phyloP scores from a whole-genome alignment of 2,329 filamentous ascomycete species.

The Xylariaceae sp. region DNA sequence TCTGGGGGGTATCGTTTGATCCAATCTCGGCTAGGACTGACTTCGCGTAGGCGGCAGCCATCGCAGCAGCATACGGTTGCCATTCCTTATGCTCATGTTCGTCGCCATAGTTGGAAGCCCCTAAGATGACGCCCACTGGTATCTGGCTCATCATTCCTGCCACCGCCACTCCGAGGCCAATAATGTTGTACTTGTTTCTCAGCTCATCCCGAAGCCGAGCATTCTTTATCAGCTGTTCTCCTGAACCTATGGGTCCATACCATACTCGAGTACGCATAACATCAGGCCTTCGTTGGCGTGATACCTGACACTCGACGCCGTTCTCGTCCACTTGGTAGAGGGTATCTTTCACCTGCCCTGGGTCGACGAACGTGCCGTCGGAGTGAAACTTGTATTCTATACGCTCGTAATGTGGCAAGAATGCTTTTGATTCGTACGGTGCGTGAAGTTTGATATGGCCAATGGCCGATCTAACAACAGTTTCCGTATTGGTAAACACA shows the following conservation, averaged over 20 bases:
- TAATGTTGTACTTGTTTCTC: constrained; percentile 7
- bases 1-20: background rate
- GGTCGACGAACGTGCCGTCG: constrained; percentile 1
- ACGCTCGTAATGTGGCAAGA: constrained; percentile 4
- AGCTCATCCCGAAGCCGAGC: constrained; percentile 1
- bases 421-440: background rate
- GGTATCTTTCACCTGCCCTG: background rate
- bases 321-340: background rate
- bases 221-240: constrained; percentile 5
- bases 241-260: constrained; percentile 12
- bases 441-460: constrained; percentile 2
- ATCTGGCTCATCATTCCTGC: constrained; percentile 9
- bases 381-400: constrained; percentile 4
- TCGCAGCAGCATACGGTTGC: constrained; percentile 11
- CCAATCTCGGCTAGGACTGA: background rate
- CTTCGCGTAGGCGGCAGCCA: constrained; percentile 4
- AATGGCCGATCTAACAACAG: constrained; percentile 10
- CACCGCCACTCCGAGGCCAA: constrained; percentile 11
- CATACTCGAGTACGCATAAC: constrained; percentile 2
- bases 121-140: constrained; percentile 5
- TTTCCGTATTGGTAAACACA: constrained; percentile 1
- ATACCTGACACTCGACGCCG: background rate
- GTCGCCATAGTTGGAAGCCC: constrained; percentile 11
- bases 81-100: constrained; percentile 10
- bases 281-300: background rate